Evolutionary conservation across 2,329 filamentous ascomycete genomes (phyloP).

Genomic region (Myriosclerotinia curreyana): DNA sequence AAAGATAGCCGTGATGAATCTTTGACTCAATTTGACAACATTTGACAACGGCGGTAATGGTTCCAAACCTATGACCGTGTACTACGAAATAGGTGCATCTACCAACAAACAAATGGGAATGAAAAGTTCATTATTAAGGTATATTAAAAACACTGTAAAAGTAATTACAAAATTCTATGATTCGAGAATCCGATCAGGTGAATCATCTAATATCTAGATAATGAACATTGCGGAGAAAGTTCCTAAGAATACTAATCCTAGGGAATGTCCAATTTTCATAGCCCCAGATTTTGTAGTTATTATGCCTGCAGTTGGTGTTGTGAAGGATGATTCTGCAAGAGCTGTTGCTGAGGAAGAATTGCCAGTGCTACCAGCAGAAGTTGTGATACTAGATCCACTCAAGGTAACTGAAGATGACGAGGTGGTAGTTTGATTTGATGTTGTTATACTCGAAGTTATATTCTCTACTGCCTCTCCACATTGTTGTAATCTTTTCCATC

Average conservation of each 20-base stretch:
- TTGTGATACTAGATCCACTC: not conserved
- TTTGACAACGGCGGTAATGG: not conserved
- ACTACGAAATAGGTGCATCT: not conserved
- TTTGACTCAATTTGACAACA: too few species aligned
- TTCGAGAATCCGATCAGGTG: not conserved
- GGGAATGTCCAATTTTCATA: not conserved
- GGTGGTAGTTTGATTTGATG: too few species aligned
- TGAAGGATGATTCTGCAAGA: not conserved
- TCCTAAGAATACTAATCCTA: not conserved
- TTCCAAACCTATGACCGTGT: not conserved
- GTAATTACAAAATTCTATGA: not conserved
- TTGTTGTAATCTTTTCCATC: slow-evolving; percentile 30
- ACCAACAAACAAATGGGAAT: not conserved
- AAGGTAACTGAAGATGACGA: not conserved
- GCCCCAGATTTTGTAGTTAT: not conserved
- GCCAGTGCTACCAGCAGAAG: not conserved
- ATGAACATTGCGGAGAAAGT: not conserved
- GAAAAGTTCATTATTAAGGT: not conserved
- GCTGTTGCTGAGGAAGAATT: not conserved
- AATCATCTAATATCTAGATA: not conserved
- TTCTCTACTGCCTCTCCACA: slow-evolving; percentile 15
- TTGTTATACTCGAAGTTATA: not conserved
- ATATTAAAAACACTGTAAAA: not conserved
- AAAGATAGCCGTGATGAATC: too few species aligned
- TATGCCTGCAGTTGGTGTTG: not conserved